These are phyloP conservation scores for Pseudogymnoascus sp. DNA, from an alignment of 2,329 filamentous ascomycete genomes.

Conservation along the genomic window DNA sequence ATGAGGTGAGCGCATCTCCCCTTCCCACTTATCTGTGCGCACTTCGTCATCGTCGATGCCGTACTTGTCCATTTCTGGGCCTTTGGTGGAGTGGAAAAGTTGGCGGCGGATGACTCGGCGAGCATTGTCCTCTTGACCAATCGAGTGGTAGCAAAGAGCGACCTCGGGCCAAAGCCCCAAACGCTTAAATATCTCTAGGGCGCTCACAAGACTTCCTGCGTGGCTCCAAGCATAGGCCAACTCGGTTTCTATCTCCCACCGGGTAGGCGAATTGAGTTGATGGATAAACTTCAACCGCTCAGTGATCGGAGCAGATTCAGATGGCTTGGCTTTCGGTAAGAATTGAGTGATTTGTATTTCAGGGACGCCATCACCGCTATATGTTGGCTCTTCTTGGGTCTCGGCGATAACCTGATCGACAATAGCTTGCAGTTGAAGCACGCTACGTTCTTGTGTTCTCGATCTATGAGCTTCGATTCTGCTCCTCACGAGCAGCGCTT, in stretches of 20 bases:
- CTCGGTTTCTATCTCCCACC: constrained; percentile 93
- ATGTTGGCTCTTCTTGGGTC: constrained; percentile 41
- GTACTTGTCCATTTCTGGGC: constrained; percentile 33
- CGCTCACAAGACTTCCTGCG: constrained; percentile 80
- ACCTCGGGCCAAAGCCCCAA: constrained; percentile 92
- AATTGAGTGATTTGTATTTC: constrained; percentile 63
- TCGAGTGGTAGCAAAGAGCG: constrained; percentile 63
- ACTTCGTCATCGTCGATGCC: constrained; percentile 48
- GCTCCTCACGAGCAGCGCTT: constrained; percentile 82
- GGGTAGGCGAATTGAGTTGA: constrained; percentile 72
- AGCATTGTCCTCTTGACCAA: constrained; percentile 69
- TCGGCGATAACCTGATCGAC: constrained; percentile 94
- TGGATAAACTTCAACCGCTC: constrained; percentile 80
- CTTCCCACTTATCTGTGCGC: constrained; percentile 51
- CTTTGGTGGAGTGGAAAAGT: constrained; percentile 61
- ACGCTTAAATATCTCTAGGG: constrained; percentile 91
- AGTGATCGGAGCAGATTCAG: constrained; percentile 70
- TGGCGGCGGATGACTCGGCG: constrained; percentile 69
- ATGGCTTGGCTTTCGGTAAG: constrained; percentile 66
- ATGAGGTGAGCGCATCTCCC: constrained; percentile 61
- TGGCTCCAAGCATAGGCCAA: constrained; percentile 88
- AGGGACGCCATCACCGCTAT: constrained; percentile 30
- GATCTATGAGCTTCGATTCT: constrained; percentile 84
- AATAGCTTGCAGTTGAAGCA: constrained; percentile 88
- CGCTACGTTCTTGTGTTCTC: constrained; percentile 79